phyloP scores from a whole-genome alignment of 2,329 filamentous ascomycete species.

The Dactylellina drechsleri region DNA sequence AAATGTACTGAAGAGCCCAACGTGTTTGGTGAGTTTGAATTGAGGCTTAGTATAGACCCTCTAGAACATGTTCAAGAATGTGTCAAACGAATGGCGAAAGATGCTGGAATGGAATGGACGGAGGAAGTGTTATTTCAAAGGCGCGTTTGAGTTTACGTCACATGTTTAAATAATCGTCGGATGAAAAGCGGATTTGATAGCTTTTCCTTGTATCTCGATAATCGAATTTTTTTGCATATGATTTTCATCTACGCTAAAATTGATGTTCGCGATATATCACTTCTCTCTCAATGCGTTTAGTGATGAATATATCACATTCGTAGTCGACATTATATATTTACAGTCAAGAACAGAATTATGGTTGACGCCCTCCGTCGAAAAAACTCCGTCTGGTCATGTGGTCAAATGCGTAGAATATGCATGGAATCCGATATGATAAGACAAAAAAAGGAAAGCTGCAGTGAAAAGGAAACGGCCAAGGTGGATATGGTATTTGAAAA shows the following conservation, averaged over 20 bases:
- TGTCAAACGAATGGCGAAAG: not conserved
- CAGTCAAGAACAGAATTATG: conserved; percentile 55
- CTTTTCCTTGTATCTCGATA: conserved; percentile 15
- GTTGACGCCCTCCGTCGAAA: conserved; percentile 35
- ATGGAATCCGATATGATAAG: conserved; percentile 24
- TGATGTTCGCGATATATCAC: not conserved
- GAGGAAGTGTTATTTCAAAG: conserved; percentile 59
- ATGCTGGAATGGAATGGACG: conserved; percentile 25
- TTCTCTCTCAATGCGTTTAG: conserved; percentile 42
- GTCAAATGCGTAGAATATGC: conserved; percentile 26
- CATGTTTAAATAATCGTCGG: not conserved
- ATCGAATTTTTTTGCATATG: too few relatives aligned
- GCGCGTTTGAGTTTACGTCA: conserved; percentile 4
- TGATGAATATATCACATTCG: conserved; percentile 52
- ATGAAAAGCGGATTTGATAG: not conserved
- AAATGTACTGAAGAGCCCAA: conserved; percentile 67
- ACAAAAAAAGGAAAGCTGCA: conserved; percentile 32
- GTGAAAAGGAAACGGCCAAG: conserved; percentile 27
- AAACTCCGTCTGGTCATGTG: conserved; percentile 52
- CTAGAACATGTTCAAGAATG: conserved; percentile 1
- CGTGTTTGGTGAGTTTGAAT: conserved; percentile 76
- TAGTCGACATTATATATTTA: conserved; percentile 55
- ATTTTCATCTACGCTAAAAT: too few relatives aligned
- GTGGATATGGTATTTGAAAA: conserved; percentile 16
- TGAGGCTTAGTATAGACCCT: conserved; percentile 59